Evolutionary conservation across 345 rosid genomes (phyloP).

Genomic region (Brassica rapa): DNA sequence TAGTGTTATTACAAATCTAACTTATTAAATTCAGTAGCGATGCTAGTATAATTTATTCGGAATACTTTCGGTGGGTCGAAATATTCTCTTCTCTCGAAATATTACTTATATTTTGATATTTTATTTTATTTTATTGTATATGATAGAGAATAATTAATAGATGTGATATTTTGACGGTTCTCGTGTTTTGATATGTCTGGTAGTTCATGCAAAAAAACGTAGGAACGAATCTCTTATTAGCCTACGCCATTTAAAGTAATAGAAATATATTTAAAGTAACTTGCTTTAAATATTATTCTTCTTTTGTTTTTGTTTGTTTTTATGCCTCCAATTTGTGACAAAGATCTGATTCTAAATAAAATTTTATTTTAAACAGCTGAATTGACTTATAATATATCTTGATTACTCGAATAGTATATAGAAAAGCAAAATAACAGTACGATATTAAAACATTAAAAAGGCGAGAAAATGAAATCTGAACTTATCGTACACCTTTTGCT

Average conservation of each 20-base stretch:
- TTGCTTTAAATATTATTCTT: conserved; percentile 23
- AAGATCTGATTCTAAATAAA: conserved; percentile 27
- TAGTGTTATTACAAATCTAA: background rate
- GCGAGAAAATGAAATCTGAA: conserved; percentile 7
- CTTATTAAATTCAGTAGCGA: background rate
- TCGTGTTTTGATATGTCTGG: conserved; percentile 26
- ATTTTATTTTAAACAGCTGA: background rate
- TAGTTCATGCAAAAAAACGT: conserved; percentile 38
- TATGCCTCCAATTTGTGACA: conserved; percentile 28
- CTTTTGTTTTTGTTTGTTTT: conserved; percentile 6
- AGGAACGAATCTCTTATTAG: conserved; percentile 33
- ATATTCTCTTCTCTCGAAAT: conserved; percentile 11
- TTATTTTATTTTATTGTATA: background rate
- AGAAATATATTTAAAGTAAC: background rate
- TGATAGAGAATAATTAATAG: background rate
- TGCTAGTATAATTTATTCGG: background rate
- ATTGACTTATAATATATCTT: background rate
- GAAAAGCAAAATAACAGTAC: background rate
- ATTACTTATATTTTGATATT: background rate
- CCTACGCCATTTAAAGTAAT: conserved; percentile 17
- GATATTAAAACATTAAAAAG: background rate
- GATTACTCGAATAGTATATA: conserved; percentile 8
- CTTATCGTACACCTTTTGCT: conserved; percentile 7
- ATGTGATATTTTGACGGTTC: background rate
- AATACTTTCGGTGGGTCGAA: conserved; percentile 14